A percentile compares a stretch with the other conserved stretches of the same genome.
These are phyloP conservation scores for Knufia fluminis DNA, from an alignment of 2,329 filamentous ascomycete genomes.

Conservation along the genomic window DNA sequence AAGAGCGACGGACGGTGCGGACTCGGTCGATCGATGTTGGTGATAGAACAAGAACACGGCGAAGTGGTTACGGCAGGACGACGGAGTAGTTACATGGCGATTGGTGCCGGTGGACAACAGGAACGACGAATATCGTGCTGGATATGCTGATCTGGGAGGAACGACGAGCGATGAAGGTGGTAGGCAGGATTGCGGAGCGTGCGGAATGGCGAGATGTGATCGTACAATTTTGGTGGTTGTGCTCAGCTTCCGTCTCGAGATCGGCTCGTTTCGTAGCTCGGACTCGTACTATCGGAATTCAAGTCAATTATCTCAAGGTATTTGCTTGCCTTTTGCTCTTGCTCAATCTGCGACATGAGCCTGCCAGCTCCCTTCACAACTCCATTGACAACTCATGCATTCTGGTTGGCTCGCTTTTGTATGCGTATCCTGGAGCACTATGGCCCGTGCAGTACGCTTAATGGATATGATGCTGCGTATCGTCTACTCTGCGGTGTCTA, in stretches of 20 bases:
- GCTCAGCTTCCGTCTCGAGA: conserved; percentile 5
- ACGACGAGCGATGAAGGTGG: neutral
- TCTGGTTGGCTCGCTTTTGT: neutral
- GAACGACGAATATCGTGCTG: neutral
- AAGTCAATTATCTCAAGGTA: conserved; percentile 5
- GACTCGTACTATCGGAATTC: conserved; percentile 6
- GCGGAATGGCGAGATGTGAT: neutral
- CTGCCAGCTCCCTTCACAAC: neutral
- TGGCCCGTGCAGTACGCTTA: neutral
- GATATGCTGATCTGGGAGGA: neutral
- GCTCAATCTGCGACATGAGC: neutral
- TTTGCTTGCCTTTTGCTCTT: conserved; percentile 5
- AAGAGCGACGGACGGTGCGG: neutral
- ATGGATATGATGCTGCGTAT: neutral
- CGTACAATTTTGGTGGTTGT: neutral
- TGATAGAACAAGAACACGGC: neutral
- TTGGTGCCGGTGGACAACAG: neutral
- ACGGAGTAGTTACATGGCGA: neutral
- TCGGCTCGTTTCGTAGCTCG: conserved; percentile 6
- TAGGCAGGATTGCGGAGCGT: neutral
- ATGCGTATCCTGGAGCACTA: neutral
- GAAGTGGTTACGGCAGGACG: neutral
- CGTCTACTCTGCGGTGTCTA: conserved; percentile 80
- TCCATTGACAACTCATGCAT: neutral
- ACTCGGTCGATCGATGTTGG: neutral